Percentiles rank a stretch among this genome's conserved stretches.
These are phyloP conservation scores for Diospyros lotus DNA, from an alignment of 148 eudicot genomes.

Conservation along the genomic window DNA sequence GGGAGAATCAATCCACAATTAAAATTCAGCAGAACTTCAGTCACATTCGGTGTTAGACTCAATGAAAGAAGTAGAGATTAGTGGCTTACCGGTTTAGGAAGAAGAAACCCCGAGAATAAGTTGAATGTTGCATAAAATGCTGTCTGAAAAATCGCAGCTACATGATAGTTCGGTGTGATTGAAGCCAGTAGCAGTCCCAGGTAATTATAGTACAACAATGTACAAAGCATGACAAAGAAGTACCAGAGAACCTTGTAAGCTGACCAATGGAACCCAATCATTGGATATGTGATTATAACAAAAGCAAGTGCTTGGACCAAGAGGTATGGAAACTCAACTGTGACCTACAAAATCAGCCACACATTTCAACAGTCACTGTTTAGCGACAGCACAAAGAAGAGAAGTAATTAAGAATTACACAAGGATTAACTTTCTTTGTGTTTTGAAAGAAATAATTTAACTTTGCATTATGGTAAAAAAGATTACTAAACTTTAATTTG, in stretches of 20 bases:
- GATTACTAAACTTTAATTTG: too few species aligned
- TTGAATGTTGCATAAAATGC: conserved; percentile 41
- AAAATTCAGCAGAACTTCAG: too few species aligned
- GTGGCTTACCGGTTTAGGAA: conserved; percentile 65
- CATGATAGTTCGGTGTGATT: conserved; percentile 52
- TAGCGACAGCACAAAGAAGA: too few species aligned
- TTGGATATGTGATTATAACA: conserved; percentile 61
- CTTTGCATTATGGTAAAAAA: too few species aligned
- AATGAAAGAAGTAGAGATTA: background rate
- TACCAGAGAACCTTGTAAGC: conserved; percentile 65
- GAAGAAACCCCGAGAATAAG: conserved; percentile 63
- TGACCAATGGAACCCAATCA: conserved; percentile 65
- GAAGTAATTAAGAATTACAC: too few species aligned
- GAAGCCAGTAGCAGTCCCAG: conserved; percentile 70
- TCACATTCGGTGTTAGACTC: too few species aligned
- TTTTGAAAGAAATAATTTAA: too few species aligned
- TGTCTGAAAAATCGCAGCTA: conserved; percentile 44
- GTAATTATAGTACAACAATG: conserved; percentile 56
- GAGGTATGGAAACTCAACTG: conserved; percentile 65
- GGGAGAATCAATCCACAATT: too few species aligned
- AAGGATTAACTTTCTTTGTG: too few species aligned
- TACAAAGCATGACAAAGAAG: conserved; percentile 54
- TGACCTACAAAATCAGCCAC: conserved; percentile 37
- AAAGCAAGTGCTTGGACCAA: conserved; percentile 39
- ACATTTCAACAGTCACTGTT: background rate